A percentile compares a stretch with the other conserved stretches of the same genome.
phyloP scores from a whole-genome alignment of 2,329 filamentous ascomycete genomes.

The Moelleriella libera region DNA sequence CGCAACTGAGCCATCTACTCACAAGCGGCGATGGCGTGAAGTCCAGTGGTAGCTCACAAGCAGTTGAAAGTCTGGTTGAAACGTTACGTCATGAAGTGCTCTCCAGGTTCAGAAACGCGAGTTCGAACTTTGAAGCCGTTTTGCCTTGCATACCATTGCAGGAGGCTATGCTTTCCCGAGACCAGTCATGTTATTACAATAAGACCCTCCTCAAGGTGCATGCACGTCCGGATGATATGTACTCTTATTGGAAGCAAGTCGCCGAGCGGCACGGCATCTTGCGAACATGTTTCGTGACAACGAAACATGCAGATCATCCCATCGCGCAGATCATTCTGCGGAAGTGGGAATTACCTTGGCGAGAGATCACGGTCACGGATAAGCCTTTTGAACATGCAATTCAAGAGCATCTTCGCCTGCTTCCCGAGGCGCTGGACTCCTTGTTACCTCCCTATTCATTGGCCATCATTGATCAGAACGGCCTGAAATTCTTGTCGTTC shows the following conservation, averaged over 20 bases:
- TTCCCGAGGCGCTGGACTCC: conserved; percentile 28
- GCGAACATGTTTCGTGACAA: conserved; percentile 60
- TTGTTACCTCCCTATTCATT: conserved; percentile 29
- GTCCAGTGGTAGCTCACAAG: too few relatives aligned
- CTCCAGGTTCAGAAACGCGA: conserved; percentile 1
- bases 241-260: conserved; percentile 47
- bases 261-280: conserved; percentile 58
- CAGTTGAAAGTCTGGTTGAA: conserved; percentile 12
- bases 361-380: conserved; percentile 14
- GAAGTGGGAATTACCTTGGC: conserved; percentile 26
- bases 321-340: conserved; percentile 60
- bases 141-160: conserved; percentile 79
- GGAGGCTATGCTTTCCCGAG: conserved; percentile 63
- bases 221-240: conserved; percentile 34
- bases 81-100: conserved; percentile 1
- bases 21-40: not conserved
- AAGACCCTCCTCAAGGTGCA: conserved; percentile 49
- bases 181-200: conserved; percentile 53
- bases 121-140: conserved; percentile 34
- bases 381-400: conserved; percentile 22
- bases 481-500: conserved; percentile 27
- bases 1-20: conserved; percentile 34
- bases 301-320: conserved; percentile 42
- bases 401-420: conserved; percentile 21
- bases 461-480: conserved; percentile 21